Base-by-base conservation (phyloP, 257 asterid species). In the Nemophila menziesii region DNA sequence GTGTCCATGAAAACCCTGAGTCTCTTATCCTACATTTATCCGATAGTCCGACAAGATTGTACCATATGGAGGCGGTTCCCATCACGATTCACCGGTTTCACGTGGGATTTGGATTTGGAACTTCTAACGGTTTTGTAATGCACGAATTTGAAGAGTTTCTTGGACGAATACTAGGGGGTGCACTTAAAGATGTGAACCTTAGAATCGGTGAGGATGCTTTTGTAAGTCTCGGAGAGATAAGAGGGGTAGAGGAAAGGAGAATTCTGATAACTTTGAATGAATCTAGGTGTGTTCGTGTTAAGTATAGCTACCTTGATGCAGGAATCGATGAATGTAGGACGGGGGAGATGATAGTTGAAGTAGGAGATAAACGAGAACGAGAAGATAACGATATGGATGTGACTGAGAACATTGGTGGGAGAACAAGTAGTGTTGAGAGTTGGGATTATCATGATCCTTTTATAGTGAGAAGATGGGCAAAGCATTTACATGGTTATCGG, bases 381-480 rank as follows among this genome's bases (percentile, higher is more conserved):
- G 56, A 55, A 10, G 78, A 63, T 48, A n/a, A n/a, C n/a, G 68
- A 52, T 36, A 59, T 46, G 19, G 72, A 51, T 22, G 51, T 27
- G 4, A 64, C 34, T 5, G 49, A 33, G 43, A 40, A 43, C 15
- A 36, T 50, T 0, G 79, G 78, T n/a, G 86, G 78, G 18, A 77
- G 93, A 54, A 58, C 63, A 54, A 82, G 94, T 68, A 65, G 75
- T 33, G 95, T 49, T 14, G 92, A 75, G 49, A 62, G 47, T 54
- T 83, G 93, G 97, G 93, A 83, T 43, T 80, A 73, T 38, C 92
- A 78, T 57, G 92, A 83, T 54, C 72, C 80, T 13, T 75, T 76
- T 70, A 89, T 83, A 95, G 92, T 95, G n/a, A 89, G 95, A 66
- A 75, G 97, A 77, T 86, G 97, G 97, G 97, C 95, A 13, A 83